Evolutionary conservation across 176 grass and related monocot species (phyloP).

Genomic region (Thinopyrum elongatum): DNA sequence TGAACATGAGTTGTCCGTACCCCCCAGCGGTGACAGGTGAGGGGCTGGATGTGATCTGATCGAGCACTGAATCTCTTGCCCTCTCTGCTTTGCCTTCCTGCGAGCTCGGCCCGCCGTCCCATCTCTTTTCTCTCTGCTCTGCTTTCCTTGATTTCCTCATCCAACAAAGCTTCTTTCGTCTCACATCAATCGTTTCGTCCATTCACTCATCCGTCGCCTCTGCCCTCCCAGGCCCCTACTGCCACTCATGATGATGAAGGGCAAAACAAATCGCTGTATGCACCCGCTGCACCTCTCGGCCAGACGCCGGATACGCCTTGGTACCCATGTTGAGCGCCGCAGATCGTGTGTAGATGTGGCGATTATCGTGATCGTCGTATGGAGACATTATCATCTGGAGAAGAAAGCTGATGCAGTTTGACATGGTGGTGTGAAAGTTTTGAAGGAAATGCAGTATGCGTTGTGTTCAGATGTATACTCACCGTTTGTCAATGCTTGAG

Average conservation of each 20-base stretch:
- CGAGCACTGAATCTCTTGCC: not conserved
- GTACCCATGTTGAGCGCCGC: too few relatives aligned
- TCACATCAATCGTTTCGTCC: not conserved
- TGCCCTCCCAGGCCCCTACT: too few relatives aligned
- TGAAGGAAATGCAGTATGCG: not conserved
- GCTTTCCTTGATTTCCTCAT: slow-evolving; percentile 11
- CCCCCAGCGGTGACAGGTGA: not conserved
- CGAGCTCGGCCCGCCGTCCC: too few relatives aligned
- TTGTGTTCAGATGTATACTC: too few relatives aligned
- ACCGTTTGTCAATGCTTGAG: not conserved
- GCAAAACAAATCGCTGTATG: not conserved
- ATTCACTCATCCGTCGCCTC: not conserved
- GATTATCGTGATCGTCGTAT: too few relatives aligned
- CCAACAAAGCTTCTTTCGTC: not conserved
- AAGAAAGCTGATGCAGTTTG: not conserved
- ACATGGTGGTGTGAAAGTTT: not conserved
- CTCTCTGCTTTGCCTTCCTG: too few relatives aligned
- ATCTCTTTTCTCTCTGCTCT: not conserved
- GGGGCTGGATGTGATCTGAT: slow-evolving; percentile 29
- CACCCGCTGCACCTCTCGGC: not conserved
- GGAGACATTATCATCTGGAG: too few relatives aligned
- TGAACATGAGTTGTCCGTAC: slow-evolving; percentile 22
- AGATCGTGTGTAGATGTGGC: too few relatives aligned
- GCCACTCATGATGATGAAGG: not conserved
- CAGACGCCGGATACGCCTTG: too few relatives aligned